phyloP scores from a whole-genome alignment of 768 basidiomycete genomes.

The Amyloporia xantha region DNA sequence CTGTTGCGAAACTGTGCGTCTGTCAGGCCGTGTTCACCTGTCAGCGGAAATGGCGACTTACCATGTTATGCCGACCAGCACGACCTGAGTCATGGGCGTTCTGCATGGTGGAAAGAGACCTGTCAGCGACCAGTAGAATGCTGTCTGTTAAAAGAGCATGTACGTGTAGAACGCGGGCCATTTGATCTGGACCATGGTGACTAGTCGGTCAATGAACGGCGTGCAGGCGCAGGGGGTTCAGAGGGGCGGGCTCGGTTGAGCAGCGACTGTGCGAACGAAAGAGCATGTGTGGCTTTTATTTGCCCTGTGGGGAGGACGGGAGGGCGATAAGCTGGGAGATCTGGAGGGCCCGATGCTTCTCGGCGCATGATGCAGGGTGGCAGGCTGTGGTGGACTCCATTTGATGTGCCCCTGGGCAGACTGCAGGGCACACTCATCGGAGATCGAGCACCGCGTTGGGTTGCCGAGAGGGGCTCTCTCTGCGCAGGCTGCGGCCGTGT shows the following conservation, averaged over 20 bases:
- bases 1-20: constrained; percentile 26
- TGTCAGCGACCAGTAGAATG: background rate
- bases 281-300: too few relatives aligned
- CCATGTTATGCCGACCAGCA: constrained; percentile 31
- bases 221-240: background rate
- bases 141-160: background rate
- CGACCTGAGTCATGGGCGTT: constrained; percentile 28
- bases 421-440: background rate
- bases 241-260: too few relatives aligned
- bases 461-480: background rate
- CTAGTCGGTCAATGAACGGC: background rate
- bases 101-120: constrained; percentile 8
- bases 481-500: background rate
- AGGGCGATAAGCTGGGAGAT: constrained; percentile 6
- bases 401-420: background rate
- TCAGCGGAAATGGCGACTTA: constrained; percentile 7
- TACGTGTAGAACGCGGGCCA: constrained; percentile 24
- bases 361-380: background rate
- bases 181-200: constrained; percentile 17
- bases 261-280: too few relatives aligned
- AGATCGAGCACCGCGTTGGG: background rate
- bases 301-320: too few relatives aligned
- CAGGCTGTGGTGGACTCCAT: background rate
- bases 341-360: background rate
- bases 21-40: background rate